phyloP scores from a whole-genome alignment of 495 filamentous ascomycete species.

The Acidiella bohemica region DNA sequence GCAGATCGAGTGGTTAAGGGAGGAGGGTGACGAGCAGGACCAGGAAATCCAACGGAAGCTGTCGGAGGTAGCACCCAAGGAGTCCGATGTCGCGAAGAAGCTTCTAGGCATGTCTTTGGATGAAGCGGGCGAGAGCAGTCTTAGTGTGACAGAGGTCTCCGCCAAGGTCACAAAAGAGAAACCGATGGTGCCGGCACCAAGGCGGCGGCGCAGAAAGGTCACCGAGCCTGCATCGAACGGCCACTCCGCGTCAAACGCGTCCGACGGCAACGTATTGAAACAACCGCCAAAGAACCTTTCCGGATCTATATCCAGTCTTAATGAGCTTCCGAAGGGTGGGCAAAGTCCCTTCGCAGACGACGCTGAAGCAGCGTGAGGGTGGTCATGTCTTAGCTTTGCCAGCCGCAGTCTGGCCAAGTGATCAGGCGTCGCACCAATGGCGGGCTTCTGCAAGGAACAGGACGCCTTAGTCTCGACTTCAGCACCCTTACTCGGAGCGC shows the following conservation, averaged over 20 bases:
- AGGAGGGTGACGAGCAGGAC: constrained; percentile 31
- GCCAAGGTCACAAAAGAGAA: constrained; percentile 19
- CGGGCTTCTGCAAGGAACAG: not conserved
- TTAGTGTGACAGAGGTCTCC: constrained; percentile 20
- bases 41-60: constrained; percentile 30
- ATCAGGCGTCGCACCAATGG: not conserved
- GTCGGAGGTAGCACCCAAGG: constrained; percentile 6
- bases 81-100: constrained; percentile 15
- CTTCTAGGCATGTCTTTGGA: constrained; percentile 38
- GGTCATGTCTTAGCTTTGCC: not conserved
- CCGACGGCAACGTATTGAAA: constrained; percentile 4
- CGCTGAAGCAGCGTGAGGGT: constrained; percentile 8
- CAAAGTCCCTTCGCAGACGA: constrained; percentile 17
- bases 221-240: constrained; percentile 4
- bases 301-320: not conserved
- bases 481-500: not conserved
- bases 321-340: constrained; percentile 3
- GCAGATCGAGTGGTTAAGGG: constrained; percentile 67
- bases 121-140: constrained; percentile 20
- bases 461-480: not conserved
- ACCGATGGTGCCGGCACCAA: constrained; percentile 15
- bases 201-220: constrained; percentile 9
- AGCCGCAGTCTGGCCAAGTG: not conserved
- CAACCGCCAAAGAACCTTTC: constrained; percentile 5
- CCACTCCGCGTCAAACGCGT: no score